Conservation (phyloP, 1,284 basidiomycete genomes). For the Ustilago cynodontis region DNA sequence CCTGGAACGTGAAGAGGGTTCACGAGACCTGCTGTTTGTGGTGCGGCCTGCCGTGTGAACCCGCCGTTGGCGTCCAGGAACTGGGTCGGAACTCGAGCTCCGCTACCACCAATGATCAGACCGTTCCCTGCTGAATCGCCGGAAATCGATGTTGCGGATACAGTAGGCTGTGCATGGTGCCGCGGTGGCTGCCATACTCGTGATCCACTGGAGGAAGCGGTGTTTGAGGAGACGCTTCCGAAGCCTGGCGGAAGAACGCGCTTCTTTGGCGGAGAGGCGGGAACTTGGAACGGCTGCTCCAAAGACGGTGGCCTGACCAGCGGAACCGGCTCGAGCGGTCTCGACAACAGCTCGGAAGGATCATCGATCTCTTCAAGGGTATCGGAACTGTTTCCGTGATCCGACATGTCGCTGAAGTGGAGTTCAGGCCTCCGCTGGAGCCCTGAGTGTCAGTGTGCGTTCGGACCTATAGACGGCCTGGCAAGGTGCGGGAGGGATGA, state of each 20-base stretch:
- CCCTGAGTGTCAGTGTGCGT: not conserved
- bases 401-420: constrained; percentile 10
- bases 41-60: constrained; percentile 25
- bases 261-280: constrained; percentile 3
- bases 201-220: constrained; percentile 4
- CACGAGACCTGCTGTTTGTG: not conserved
- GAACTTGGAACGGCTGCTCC: not conserved
- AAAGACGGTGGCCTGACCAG: constrained; percentile 22
- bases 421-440: not conserved
- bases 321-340: constrained; percentile 41
- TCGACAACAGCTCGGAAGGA: constrained; percentile 40
- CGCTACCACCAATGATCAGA: constrained; percentile 56
- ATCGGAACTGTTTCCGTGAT: constrained; percentile 14
- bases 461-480: not conserved
- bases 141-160: constrained; percentile 1
- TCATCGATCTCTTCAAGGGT: constrained; percentile 53
- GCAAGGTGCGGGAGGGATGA: not conserved
- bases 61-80: constrained; percentile 51
- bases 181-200: constrained; percentile 18
- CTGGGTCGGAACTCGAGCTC: constrained; percentile 58
- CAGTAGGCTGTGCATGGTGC: not conserved
- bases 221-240: not conserved
- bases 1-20: not conserved
- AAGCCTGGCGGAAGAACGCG: constrained; percentile 33
- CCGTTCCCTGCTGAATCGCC: not conserved